Percentiles rank a stretch among this genome's conserved stretches.
phyloP scores from a whole-genome alignment of 129 eudicot species.

The Arctium lappa region DNA sequence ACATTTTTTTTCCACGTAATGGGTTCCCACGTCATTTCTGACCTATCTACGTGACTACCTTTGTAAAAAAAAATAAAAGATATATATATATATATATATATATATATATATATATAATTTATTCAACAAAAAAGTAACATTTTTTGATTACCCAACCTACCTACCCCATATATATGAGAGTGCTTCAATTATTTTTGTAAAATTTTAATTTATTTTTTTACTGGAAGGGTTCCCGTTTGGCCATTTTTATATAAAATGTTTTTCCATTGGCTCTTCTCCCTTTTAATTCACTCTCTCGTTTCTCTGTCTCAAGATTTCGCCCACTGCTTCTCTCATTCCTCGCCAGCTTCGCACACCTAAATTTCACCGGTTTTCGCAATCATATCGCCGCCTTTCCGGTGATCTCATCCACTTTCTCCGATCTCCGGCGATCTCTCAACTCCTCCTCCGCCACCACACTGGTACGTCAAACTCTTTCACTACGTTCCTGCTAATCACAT shows the following conservation, averaged over 20 bases:
- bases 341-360: neutral
- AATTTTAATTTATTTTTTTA: neutral
- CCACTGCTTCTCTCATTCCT: neutral
- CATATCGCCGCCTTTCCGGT: constrained; percentile 13
- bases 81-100: neutral
- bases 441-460: constrained; percentile 20
- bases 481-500: constrained; percentile 1
- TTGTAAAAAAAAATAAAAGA: too few species aligned
- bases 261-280: neutral
- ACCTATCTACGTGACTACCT: neutral
- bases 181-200: neutral
- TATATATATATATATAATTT: neutral
- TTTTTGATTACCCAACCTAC: neutral
- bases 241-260: constrained; percentile 1
- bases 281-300: neutral
- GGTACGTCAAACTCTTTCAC: constrained; percentile 26
- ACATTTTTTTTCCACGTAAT: neutral
- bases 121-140: neutral
- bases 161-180: neutral
- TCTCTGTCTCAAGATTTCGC: constrained; percentile 18
- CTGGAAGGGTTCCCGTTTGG: constrained; percentile 7
- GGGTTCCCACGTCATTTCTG: neutral
- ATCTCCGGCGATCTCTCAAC: constrained; percentile 33
- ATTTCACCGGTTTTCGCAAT: neutral
- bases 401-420: neutral